Evolutionary conservation across 176 grass and related monocot genomes (phyloP).

Genomic region (Ensete ventricosum): DNA sequence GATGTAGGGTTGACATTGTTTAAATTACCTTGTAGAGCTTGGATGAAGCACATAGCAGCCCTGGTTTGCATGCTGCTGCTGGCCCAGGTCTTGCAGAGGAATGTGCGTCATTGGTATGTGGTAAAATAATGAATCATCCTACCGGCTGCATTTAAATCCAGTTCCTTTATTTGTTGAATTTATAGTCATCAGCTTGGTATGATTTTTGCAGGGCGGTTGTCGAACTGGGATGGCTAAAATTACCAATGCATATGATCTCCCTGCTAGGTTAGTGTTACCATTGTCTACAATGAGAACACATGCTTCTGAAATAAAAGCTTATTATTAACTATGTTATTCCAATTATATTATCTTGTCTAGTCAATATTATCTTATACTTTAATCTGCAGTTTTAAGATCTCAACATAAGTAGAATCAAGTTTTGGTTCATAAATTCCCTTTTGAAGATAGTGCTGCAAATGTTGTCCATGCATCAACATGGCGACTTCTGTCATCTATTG

Average conservation of each 20-base stretch:
- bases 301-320: neutral
- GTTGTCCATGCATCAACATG: neutral
- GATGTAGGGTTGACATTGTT: constrained; percentile 5
- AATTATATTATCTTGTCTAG: neutral
- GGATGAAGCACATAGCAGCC: constrained; percentile 89
- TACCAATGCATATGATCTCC: constrained; percentile 85
- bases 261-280: constrained; percentile 45
- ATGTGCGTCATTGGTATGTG: constrained; percentile 69
- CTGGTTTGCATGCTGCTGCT: constrained; percentile 65
- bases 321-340: neutral
- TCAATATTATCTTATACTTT: neutral
- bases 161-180: neutral
- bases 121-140: neutral
- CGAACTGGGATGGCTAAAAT: constrained; percentile 92
- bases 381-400: neutral
- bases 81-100: constrained; percentile 76
- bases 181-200: constrained; percentile 5
- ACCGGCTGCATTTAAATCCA: neutral
- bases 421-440: neutral
- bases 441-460: neutral
- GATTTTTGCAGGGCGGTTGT: constrained; percentile 61
- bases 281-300: neutral
- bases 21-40: constrained; percentile 49
- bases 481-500: neutral
- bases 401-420: neutral